Conservation (phyloP, 1,284 basidiomycete genomes). For the Boletus mariae region DNA sequence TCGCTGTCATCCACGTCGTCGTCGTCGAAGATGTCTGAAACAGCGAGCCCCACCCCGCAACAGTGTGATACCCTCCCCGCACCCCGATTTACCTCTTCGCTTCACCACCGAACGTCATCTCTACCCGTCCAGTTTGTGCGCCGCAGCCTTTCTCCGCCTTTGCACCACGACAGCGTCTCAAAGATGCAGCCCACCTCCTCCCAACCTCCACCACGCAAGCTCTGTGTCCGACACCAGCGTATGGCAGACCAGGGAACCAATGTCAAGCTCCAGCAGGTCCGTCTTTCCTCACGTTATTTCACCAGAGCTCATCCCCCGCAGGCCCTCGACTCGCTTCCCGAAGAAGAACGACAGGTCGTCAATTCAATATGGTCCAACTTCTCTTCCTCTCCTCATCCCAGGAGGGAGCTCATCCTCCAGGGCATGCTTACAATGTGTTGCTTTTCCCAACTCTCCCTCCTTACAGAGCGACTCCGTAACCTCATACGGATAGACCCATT, state of each 20-base stretch:
- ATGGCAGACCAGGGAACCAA: conserved; percentile 98
- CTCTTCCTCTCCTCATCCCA: conserved; percentile 88
- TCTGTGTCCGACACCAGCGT: conserved; percentile 89
- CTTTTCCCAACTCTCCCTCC: conserved; percentile 96
- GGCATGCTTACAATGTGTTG: conserved; percentile 99
- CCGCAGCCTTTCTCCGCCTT: not conserved
- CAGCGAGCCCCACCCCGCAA: conserved; percentile 33
- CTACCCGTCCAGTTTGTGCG: not conserved
- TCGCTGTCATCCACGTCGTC: not conserved
- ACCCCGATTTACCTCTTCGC: conserved; percentile 43
- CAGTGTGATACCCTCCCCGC: conserved; percentile 73
- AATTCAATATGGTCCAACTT: conserved; percentile 97
- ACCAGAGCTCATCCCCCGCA: conserved; percentile 33
- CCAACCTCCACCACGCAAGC: conserved; percentile 53
- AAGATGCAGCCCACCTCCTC: conserved; percentile 16
- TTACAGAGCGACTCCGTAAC: conserved; percentile 87
- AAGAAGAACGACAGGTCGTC: conserved; percentile 85
- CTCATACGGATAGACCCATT: conserved; percentile 97
- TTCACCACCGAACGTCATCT: not conserved
- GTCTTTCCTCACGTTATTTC: not conserved
- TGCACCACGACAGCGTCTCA: not conserved
- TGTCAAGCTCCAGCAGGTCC: conserved; percentile 87
- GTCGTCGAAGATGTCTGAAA: conserved; percentile 18
- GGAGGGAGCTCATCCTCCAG: conserved; percentile 91
- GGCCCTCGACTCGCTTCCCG: conserved; percentile 91